Evolutionary conservation across 1,139 yeast species (phyloP), one percentile per base, ranked within the genome.

Genomic region (Pichia sp.): DNA sequence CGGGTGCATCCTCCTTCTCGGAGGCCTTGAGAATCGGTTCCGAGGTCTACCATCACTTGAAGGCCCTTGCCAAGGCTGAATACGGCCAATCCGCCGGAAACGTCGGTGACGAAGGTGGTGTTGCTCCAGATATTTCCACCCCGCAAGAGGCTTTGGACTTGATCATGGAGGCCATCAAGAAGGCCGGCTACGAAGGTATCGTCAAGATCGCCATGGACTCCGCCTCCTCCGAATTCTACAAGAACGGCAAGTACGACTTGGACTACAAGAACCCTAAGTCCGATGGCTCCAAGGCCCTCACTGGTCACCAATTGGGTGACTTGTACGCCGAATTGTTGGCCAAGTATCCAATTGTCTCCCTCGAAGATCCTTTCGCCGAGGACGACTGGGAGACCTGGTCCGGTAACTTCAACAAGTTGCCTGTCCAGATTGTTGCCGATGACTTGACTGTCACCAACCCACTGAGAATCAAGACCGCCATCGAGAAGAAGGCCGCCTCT

Each of bases 101-200:
- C 79, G 97, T 91, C 71, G 98, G 98, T 83, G 98, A 91, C 76
- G 97, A 91, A 81, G 97, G 98, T 84, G 98, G 98, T 82, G 96
- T 91, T 79, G 97, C 97, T 67, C 98, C 98, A 74, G 87, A 88
- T 75, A 83, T 91, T 66, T 80, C 85, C 62, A 81, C 96, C 65
- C 90, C 98, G 70, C 87, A 82, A 74, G 97, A 91, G 80, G 97
- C 97, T 64, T 79, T 91, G 66, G 96, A 90, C 77, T 85, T 91
- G 73, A 88, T 91, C 72, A 80, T 82, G 66, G 84, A 75, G 61
- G 88, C 97, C 70, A 90, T 91, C 73, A 87, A 83, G 70, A 73
- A 76, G 64, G 96, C 97, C 63, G 98, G 98, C 69, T 89, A 90
- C 85, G 84, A 83, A 62, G 97, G 96, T 74, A 76, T 82, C 76